phyloP scores from a whole-genome alignment of 768 basidiomycete genomes.

The Gelatoporia subvermispora region DNA sequence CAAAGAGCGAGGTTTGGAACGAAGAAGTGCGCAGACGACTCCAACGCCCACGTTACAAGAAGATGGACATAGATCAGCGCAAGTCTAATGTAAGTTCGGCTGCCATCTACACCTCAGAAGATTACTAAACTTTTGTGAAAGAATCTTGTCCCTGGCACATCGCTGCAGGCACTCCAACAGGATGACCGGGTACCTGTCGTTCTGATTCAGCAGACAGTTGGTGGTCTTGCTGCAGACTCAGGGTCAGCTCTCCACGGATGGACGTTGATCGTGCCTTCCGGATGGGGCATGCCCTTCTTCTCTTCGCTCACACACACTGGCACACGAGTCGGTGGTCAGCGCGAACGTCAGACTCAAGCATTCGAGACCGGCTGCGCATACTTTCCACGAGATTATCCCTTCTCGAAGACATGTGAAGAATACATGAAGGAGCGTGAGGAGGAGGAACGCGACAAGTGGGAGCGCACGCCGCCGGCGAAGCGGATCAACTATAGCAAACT shows the following conservation, averaged over 20 bases:
- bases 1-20: constrained; percentile 74
- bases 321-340: constrained; percentile 80
- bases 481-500: constrained; percentile 65
- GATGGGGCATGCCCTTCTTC: constrained; percentile 91
- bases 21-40: constrained; percentile 45
- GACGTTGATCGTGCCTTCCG: constrained; percentile 80
- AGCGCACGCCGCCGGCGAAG: constrained; percentile 83
- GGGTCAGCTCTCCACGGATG: constrained; percentile 62
- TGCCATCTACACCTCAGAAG: neutral
- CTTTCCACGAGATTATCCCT: constrained; percentile 82
- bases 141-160: constrained; percentile 76
- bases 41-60: constrained; percentile 63
- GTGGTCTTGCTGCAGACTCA: constrained; percentile 23
- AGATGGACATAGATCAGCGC: constrained; percentile 83
- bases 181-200: constrained; percentile 85
- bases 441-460: constrained; percentile 62
- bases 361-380: constrained; percentile 73
- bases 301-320: constrained; percentile 78
- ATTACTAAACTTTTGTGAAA: constrained; percentile 20
- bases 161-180: constrained; percentile 57
- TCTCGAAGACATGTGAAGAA: constrained; percentile 45
- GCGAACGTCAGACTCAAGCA: constrained; percentile 73
- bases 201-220: constrained; percentile 75
- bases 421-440: constrained; percentile 45
- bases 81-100: constrained; percentile 61